These are phyloP conservation scores for Grosmannia clavigera DNA, from an alignment of 2,329 filamentous ascomycete genomes.

Conservation along the genomic window DNA sequence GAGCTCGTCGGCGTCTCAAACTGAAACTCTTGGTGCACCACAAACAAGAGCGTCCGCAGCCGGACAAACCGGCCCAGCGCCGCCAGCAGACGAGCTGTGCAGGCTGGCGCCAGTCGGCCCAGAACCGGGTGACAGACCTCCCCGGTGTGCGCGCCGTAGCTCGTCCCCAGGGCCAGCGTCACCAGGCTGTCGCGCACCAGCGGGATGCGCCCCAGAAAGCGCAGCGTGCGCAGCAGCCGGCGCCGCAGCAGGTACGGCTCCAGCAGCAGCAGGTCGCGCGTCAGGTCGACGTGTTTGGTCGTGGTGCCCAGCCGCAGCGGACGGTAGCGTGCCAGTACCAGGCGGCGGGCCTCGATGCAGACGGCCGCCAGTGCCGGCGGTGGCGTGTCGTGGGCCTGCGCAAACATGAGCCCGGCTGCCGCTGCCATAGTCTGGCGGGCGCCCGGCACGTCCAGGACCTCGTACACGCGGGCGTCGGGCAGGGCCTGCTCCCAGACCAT, in stretches of 20 bases:
- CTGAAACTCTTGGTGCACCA: slow-evolving; percentile 35
- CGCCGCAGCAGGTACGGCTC: slow-evolving; percentile 36
- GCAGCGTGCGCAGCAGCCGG: slow-evolving; percentile 31
- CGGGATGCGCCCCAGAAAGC: slow-evolving; percentile 33
- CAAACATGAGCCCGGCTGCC: slow-evolving; percentile 31
- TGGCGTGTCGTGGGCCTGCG: slow-evolving; percentile 31
- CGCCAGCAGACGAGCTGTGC: slow-evolving; percentile 29
- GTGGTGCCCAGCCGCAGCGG: slow-evolving; percentile 30
- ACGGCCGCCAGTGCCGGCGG: slow-evolving; percentile 30
- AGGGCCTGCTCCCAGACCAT: slow-evolving; percentile 34
- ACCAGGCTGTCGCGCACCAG: slow-evolving; percentile 27
- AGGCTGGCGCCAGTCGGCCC: slow-evolving; percentile 30
- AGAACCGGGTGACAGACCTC: slow-evolving; percentile 33
- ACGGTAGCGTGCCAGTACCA: slow-evolving; percentile 29
- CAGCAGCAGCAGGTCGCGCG: slow-evolving; percentile 32
- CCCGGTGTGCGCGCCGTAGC: slow-evolving; percentile 29
- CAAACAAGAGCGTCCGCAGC: slow-evolving; percentile 28
- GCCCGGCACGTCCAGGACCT: slow-evolving; percentile 32
- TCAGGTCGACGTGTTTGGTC: slow-evolving; percentile 34
- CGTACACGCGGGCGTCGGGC: slow-evolving; percentile 31
- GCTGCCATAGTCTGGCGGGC: slow-evolving; percentile 26
- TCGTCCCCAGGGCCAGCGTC: slow-evolving; percentile 30
- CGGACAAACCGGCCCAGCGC: slow-evolving; percentile 27
- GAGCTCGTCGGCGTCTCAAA: slow-evolving; percentile 20
- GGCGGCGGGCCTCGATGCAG: slow-evolving; percentile 30